A percentile compares a stretch with the other conserved stretches of the same genome.
phyloP scores from a whole-genome alignment of 2,329 filamentous ascomycete species.

The Penicillium sp. region DNA sequence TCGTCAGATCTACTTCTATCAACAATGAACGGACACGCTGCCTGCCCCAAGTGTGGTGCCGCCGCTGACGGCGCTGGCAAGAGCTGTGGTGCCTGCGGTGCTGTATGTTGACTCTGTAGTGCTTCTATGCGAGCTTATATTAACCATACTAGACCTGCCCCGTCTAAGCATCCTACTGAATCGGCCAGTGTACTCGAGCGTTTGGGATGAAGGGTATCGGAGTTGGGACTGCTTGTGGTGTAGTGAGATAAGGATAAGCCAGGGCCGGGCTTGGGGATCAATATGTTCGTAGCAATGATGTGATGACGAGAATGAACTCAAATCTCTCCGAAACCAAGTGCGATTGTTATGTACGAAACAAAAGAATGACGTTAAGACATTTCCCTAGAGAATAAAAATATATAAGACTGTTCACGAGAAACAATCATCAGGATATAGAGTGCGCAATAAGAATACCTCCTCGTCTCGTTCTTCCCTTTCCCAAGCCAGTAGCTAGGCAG shows the following conservation, averaged over 20 bases:
- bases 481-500: background rate
- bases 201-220: background rate
- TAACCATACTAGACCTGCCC: slow-evolving; percentile 17
- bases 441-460: slow-evolving; percentile 3
- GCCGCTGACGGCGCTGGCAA: slow-evolving; percentile 11
- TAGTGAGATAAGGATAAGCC: background rate
- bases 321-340: slow-evolving; percentile 1
- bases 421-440: slow-evolving; percentile 17
- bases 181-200: background rate
- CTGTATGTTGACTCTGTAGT: slow-evolving; percentile 10
- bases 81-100: slow-evolving; percentile 20
- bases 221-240: background rate
- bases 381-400: background rate
- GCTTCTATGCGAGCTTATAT: background rate
- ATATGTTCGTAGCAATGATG: slow-evolving; percentile 1
- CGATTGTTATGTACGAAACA: slow-evolving; percentile 16
- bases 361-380: slow-evolving; percentile 8
- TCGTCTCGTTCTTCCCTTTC: background rate
- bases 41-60: slow-evolving; percentile 19
- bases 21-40: slow-evolving; percentile 19
- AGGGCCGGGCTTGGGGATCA: background rate
- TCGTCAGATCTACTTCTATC: background rate
- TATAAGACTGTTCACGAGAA: slow-evolving; percentile 10
- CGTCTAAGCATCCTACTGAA: slow-evolving; percentile 3
- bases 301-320: background rate